Conservation (phyloP, 2,329 filamentous ascomycete genomes). For the Periconia sp. region DNA sequence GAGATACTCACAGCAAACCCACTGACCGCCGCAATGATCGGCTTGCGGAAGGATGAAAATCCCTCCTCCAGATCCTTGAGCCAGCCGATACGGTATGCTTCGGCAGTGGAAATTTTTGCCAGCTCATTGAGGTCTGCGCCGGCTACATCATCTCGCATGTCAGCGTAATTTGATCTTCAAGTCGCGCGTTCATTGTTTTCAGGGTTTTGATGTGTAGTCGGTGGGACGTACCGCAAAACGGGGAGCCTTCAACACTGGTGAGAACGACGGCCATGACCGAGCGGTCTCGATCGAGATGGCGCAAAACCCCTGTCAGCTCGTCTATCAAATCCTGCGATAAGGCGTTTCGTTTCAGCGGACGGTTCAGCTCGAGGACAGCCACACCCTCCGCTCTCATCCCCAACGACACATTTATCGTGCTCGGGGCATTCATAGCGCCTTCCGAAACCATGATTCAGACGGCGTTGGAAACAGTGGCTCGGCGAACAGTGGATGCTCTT, state of each 20-base stretch:
- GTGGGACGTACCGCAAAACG: slow-evolving; percentile 60
- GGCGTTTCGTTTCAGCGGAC: slow-evolving; percentile 60
- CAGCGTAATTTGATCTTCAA: neutral
- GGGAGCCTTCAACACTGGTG: slow-evolving; percentile 82
- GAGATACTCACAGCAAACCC: slow-evolving; percentile 65
- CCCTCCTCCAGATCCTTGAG: slow-evolving; percentile 88
- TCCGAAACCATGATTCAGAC: slow-evolving; percentile 3
- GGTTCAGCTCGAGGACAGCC: slow-evolving; percentile 53
- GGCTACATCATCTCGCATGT: slow-evolving; percentile 49
- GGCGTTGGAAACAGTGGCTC: neutral
- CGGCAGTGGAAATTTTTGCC: slow-evolving; percentile 80
- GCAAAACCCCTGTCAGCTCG: slow-evolving; percentile 27
- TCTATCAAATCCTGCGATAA: slow-evolving; percentile 54
- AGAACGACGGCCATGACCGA: slow-evolving; percentile 53
- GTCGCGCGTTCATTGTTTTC: neutral
- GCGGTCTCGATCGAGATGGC: slow-evolving; percentile 14
- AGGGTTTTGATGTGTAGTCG: neutral
- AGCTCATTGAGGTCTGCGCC: slow-evolving; percentile 98
- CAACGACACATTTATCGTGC: slow-evolving; percentile 6
- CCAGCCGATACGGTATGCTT: slow-evolving; percentile 82
- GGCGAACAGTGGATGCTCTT: neutral
- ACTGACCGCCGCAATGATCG: slow-evolving; percentile 86
- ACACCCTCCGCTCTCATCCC: slow-evolving; percentile 40
- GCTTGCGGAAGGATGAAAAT: slow-evolving; percentile 79
- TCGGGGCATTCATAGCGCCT: slow-evolving; percentile 3